Conservation (phyloP, 495 filamentous ascomycete genomes). For the Penicillium coprophilum region DNA sequence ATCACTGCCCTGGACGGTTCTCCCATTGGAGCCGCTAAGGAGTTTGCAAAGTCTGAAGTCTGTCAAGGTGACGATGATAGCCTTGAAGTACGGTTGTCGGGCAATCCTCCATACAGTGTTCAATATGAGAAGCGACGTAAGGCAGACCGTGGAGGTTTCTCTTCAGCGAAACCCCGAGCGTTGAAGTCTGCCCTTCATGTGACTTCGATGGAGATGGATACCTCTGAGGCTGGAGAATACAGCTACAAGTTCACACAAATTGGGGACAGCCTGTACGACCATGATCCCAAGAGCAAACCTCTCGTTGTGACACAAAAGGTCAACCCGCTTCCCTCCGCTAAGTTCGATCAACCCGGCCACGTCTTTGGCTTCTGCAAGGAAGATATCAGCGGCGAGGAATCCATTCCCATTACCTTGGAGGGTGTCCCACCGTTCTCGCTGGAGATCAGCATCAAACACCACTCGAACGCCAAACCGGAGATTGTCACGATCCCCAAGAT, state of each 20-base stretch:
- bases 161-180: conserved; percentile 59
- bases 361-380: conserved; percentile 92
- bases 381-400: conserved; percentile 75
- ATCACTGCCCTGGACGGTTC: conserved; percentile 65
- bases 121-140: conserved; percentile 77
- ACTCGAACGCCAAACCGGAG: conserved; percentile 74
- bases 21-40: conserved; percentile 47
- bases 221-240: conserved; percentile 73
- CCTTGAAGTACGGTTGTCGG: conserved; percentile 74
- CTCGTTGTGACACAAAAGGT: conserved; percentile 79
- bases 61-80: conserved; percentile 93
- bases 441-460: conserved; percentile 89
- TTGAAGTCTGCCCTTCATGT: conserved; percentile 70
- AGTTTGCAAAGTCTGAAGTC: conserved; percentile 71
- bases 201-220: conserved; percentile 79
- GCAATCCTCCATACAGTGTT: conserved; percentile 79
- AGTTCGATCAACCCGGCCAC: conserved; percentile 83
- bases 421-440: conserved; percentile 86
- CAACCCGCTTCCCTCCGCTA: conserved; percentile 73
- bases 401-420: conserved; percentile 78
- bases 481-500: conserved; percentile 76
- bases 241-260: conserved; percentile 82
- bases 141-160: conserved; percentile 60
- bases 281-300: conserved; percentile 58
- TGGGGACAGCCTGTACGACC: conserved; percentile 79